A percentile compares a stretch with the other conserved stretches of the same genome.
phyloP scores from a whole-genome alignment of 441 rosid species.

The Oxalis stricta region DNA sequence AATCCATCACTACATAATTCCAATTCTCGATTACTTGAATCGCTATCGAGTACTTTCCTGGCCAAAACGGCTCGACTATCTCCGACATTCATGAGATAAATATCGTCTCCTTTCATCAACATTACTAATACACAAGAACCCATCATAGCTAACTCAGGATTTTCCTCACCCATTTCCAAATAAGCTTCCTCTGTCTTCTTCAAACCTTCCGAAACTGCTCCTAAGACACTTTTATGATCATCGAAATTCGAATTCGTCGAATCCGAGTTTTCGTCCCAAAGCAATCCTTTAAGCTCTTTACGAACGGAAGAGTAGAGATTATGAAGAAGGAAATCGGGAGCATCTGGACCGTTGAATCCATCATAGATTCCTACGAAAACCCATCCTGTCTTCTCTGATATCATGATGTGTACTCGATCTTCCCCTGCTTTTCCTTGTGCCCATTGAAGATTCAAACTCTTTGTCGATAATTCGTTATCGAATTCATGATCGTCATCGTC shows the following conservation, averaged over 20 bases:
- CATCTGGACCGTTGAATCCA: conserved; percentile 61
- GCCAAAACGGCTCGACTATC: conserved; percentile 59
- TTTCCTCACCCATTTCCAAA: conserved; percentile 30
- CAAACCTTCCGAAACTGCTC: conserved; percentile 38
- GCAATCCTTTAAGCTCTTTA: conserved; percentile 33
- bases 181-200: conserved; percentile 50
- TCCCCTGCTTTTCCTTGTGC: conserved; percentile 74
- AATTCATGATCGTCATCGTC: conserved; percentile 24
- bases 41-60: too few species aligned
- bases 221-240: conserved; percentile 29
- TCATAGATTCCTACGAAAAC: conserved; percentile 65
- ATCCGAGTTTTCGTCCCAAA: conserved; percentile 17
- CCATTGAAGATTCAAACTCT: conserved; percentile 41
- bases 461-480: conserved; percentile 19
- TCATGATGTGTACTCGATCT: conserved; percentile 54
- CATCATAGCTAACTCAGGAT: conserved; percentile 57
- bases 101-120: conserved; percentile 54
- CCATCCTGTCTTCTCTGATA: conserved; percentile 54
- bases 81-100: conserved; percentile 58
- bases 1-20: too few species aligned
- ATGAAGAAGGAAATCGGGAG: conserved; percentile 43
- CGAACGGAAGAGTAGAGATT: conserved; percentile 39
- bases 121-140: conserved; percentile 64
- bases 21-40: too few species aligned
- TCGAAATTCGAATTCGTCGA: conserved; percentile 2